phyloP scores from a whole-genome alignment of 176 grass and related monocot genomes.

The Elaeis guineensis region DNA sequence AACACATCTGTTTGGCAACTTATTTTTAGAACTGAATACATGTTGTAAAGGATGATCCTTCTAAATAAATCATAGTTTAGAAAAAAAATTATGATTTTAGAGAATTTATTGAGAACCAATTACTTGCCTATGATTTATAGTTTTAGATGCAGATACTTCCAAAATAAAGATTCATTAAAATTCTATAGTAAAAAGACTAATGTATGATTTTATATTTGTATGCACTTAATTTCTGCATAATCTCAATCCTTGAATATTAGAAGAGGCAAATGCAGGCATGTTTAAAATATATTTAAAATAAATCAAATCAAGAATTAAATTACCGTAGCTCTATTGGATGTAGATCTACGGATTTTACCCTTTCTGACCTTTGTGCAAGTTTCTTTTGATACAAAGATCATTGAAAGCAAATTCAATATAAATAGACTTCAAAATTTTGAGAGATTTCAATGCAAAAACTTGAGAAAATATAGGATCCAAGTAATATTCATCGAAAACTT shows the following conservation, averaged over 20 bases:
- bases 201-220: background rate
- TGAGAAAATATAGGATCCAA: conserved; percentile 16
- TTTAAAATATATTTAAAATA: conserved; percentile 12
- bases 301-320: conserved; percentile 9
- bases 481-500: background rate
- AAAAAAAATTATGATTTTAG: too few species aligned
- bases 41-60: too few species aligned
- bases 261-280: too few species aligned
- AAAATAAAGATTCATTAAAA: conserved; percentile 79
- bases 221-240: background rate
- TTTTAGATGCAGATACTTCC: conserved; percentile 97
- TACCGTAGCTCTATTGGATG: too few species aligned
- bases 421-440: background rate
- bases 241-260: background rate
- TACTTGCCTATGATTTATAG: conserved; percentile 78
- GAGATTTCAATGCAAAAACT: too few species aligned
- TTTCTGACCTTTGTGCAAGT: conserved; percentile 84
- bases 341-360: conserved; percentile 96
- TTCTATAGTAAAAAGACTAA: conserved; percentile 38
- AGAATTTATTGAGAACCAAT: too few species aligned
- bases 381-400: conserved; percentile 62
- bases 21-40: too few species aligned
- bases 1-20: too few species aligned
- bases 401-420: conserved; percentile 16
- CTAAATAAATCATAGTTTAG: too few species aligned